Base-by-base conservation (phyloP, 176 grass and related monocot genomes). In the Echinochloa phyllopogon region DNA sequence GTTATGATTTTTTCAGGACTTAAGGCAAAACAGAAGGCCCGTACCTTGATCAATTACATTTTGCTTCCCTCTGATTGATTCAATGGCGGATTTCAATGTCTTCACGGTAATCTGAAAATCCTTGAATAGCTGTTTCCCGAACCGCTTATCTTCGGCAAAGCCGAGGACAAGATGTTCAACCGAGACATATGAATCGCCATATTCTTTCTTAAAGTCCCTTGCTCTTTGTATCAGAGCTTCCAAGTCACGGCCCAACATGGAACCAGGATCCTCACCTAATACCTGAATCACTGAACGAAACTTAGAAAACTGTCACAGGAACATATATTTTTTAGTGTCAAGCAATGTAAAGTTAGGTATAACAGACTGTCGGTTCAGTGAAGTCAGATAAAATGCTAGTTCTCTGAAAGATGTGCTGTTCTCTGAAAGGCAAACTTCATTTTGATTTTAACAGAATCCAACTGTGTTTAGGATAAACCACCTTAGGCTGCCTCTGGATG, bases 11-110 rank as follows among this genome's bases (percentile, higher is more conserved):
- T 58, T 70, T 53, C 13, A 70, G 5, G 18, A 52, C 18, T 56
- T 12, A 53, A 77, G 6, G 41, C 41, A 27, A 38, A 57, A 36
- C 5, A 72, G 58, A 72, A 65, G 21, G 2, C 24, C 1, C 17
- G 4, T 89, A 98, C 96, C 91, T 96, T 98, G 96, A 84, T 98
- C 96, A 44, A 94, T 95, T 58, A 98, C 96, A 91, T 92, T 92
- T 82, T 98, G 93, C 20, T 87, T 86, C 83, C 96, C 96, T 81
- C 96, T 90, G 81, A 98, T 98, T 11, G 93, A 89, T 78, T 94
- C 85, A 67, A 96, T 92, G 21, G 91, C 89, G 51, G 91, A 81
- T 92, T 94, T 95, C 59, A 98, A 83, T 61, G 86, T 73, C 69
- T 92, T 88, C 6, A 85, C 29, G 13, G 91, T 90, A 92, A 98